Evolutionary conservation across 2,329 filamentous ascomycete genomes (phyloP), one percentile per base, ranked within the genome.

Genomic region (Leptodontidium sp.): DNA sequence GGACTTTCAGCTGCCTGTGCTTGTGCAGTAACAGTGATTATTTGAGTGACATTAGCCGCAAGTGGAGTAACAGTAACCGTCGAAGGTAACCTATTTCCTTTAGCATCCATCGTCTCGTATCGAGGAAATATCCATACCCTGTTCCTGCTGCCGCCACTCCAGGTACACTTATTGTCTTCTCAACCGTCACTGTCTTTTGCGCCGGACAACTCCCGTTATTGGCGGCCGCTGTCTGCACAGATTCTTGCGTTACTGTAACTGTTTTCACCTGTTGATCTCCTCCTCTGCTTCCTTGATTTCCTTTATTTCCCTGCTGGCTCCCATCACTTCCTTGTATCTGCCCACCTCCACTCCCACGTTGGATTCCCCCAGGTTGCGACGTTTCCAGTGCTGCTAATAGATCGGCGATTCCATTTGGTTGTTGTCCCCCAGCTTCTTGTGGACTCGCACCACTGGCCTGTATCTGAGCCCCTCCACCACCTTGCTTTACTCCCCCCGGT

Each of bases 31-130:
- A 70, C 62, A 8, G 74, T 76, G 21, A 71, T 63, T 49, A 58
- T 40, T 63, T 70, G 66, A 24, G 70, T 73, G 32, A 71, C 49
- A n/a, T 67, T 63, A 43, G 64, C 61, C 57, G 77, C 75, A 15
- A 79, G 70, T 24, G 79, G 78, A 4, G 81, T 82, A 59, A 81
- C 76, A 5, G 80, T 83, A 26, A 81, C 74, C 26, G 80, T 81
- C 3, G 75, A 71, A n/a, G 66, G 52, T 21, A 66, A 38, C n/a
- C 79, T 80, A 26, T 47, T 12, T 40, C 2, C 14, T 29, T 61
- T 61, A 61, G 49, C 63, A 47, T 68, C 66, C 65, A 73, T 32
- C 24, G 1, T 14, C 6, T 32, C 11, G 12, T 24, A 26, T 2
- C 26, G 3, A n/a, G 11, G 12, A 47, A 15, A 47, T 45, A 3